A percentile compares a stretch with the other conserved stretches of the same genome.
Conservation (phyloP, 1,284 basidiomycete genomes). For the Tremellales sp. region DNA sequence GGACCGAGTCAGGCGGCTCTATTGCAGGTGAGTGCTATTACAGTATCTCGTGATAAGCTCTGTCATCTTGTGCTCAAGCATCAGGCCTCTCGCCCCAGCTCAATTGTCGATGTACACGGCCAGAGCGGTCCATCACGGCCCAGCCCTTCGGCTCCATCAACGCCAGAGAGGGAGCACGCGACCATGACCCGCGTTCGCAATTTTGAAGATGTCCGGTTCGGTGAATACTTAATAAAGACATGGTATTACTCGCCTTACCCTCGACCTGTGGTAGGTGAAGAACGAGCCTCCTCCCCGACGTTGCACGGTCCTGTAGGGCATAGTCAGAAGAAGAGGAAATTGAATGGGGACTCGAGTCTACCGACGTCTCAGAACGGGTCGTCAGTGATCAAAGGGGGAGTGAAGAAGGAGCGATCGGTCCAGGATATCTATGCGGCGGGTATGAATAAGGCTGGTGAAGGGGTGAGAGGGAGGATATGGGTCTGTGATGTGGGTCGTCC, state of each 20-base stretch:
- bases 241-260: constrained; percentile 84
- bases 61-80: too few species aligned
- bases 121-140: background rate
- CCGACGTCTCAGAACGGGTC: too few species aligned
- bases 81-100: background rate
- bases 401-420: constrained; percentile 22
- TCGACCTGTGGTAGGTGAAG: constrained; percentile 51
- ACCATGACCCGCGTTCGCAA: constrained; percentile 42
- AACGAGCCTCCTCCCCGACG: constrained; percentile 47
- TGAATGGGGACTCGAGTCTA: too few species aligned
- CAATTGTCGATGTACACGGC: background rate
- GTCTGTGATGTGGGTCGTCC: constrained; percentile 43
- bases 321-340: background rate
- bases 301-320: background rate
- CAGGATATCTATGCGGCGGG: constrained; percentile 67
- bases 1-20: constrained; percentile 1
- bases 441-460: constrained; percentile 54
- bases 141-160: constrained; percentile 21
- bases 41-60: too few species aligned
- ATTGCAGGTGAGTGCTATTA: background rate
- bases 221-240: constrained; percentile 45
- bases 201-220: constrained; percentile 47
- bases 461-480: constrained; percentile 42
- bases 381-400: background rate
- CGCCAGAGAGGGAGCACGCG: constrained; percentile 41